Percentiles rank a stretch among this genome's conserved stretches.
phyloP scores from a whole-genome alignment of 2,329 filamentous ascomycete genomes.

The Metarhizium humberi region DNA sequence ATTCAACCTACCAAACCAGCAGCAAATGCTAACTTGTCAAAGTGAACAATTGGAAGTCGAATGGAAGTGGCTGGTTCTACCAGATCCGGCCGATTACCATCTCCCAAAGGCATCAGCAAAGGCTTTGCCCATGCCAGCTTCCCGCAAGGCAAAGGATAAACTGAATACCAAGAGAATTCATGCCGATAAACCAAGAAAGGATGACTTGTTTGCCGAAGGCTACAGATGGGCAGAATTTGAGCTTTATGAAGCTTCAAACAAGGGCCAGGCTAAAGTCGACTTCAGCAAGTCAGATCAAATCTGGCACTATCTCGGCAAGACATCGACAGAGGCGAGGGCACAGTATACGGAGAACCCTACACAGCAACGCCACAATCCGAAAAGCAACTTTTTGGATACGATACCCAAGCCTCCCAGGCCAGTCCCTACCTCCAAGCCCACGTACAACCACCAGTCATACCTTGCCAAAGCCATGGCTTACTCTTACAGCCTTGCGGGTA shows the following conservation, averaged over 20 bases:
- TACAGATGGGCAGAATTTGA: conserved; percentile 76
- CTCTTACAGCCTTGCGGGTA: conserved; percentile 5
- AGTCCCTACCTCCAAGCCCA: conserved; percentile 16
- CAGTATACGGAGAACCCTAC: conserved; percentile 77
- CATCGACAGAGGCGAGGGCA: conserved; percentile 81
- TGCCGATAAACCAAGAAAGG: conserved; percentile 54
- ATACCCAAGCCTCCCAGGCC: conserved; percentile 44
- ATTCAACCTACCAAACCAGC: neutral
- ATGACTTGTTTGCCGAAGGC: conserved; percentile 57
- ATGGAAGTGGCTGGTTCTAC: conserved; percentile 74
- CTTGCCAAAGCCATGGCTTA: conserved; percentile 9
- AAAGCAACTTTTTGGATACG: conserved; percentile 65
- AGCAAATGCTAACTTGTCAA: conserved; percentile 27
- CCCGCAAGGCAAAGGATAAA: conserved; percentile 52
- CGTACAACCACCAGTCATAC: conserved; percentile 8
- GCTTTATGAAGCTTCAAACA: conserved; percentile 46
- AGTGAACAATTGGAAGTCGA: conserved; percentile 70
- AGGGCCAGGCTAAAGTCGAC: conserved; percentile 59
- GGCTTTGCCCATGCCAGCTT: conserved; percentile 61
- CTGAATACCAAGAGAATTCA: conserved; percentile 56
- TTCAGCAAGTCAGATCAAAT: conserved; percentile 63
- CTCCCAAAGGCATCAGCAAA: conserved; percentile 66
- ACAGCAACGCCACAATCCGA: conserved; percentile 52
- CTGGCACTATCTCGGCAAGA: conserved; percentile 81
- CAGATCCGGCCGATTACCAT: conserved; percentile 60